Evolutionary conservation across 2,329 filamentous ascomycete genomes (phyloP).

Genomic region (Sporothrix humicola): DNA sequence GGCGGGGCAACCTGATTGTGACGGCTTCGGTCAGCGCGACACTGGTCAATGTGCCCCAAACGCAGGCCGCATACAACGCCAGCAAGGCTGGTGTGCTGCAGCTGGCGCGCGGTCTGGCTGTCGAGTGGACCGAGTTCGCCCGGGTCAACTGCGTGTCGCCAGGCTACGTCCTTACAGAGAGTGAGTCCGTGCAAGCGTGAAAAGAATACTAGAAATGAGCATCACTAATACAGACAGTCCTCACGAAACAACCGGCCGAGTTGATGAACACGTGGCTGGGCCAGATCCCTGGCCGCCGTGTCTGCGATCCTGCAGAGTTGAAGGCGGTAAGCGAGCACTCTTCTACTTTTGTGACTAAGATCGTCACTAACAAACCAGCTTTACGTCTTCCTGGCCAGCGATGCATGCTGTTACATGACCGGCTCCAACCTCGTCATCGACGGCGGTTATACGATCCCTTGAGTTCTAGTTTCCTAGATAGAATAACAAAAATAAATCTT

Average conservation of each 20-base stretch:
- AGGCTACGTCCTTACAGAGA: slow-evolving; percentile 53
- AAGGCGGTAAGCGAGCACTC: slow-evolving; percentile 48
- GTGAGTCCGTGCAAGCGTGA: not conserved
- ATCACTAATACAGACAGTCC: slow-evolving; percentile 43
- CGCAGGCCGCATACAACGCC: slow-evolving; percentile 74
- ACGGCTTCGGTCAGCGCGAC: slow-evolving; percentile 79
- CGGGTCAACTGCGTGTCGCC: slow-evolving; percentile 59
- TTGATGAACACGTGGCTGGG: slow-evolving; percentile 71
- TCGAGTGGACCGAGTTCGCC: slow-evolving; percentile 80
- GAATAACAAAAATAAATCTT: not conserved
- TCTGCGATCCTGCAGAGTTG: slow-evolving; percentile 63
- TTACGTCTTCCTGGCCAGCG: slow-evolving; percentile 30
- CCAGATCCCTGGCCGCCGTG: slow-evolving; percentile 49
- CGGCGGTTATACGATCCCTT: slow-evolving; percentile 23
- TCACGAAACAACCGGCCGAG: slow-evolving; percentile 69
- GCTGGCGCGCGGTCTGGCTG: slow-evolving; percentile 69
- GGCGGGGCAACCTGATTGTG: slow-evolving; percentile 72
- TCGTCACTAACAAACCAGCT: not conserved
- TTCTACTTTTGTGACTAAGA: not conserved
- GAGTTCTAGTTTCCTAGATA: not conserved
- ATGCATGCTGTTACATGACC: slow-evolving; percentile 33
- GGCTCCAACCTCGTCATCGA: slow-evolving; percentile 29
- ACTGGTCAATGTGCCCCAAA: slow-evolving; percentile 76
- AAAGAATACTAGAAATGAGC: not conserved
- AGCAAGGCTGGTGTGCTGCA: slow-evolving; percentile 69